A percentile compares a stretch with the other conserved stretches of the same genome.
These are phyloP conservation scores for Citrus hindsii DNA, from an alignment of 345 rosid species.

Conservation along the genomic window DNA sequence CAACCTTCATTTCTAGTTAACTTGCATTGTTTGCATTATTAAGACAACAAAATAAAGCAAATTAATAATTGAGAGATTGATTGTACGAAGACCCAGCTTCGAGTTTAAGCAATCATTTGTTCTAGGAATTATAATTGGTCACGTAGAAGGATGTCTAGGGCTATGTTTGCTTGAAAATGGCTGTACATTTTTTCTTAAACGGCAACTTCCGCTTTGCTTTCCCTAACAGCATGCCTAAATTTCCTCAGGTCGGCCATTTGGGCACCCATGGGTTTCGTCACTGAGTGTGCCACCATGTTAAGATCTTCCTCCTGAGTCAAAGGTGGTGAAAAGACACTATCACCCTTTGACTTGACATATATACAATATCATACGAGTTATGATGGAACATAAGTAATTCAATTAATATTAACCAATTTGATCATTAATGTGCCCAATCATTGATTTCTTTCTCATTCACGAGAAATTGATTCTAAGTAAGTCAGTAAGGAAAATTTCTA, in stretches of 20 bases:
- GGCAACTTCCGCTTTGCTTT: slow-evolving; percentile 21
- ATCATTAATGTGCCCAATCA: too few relatives aligned
- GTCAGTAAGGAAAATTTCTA: too few relatives aligned
- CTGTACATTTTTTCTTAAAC: neutral
- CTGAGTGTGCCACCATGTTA: neutral
- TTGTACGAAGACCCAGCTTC: slow-evolving; percentile 14
- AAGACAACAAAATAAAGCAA: neutral
- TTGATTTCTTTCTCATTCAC: too few relatives aligned
- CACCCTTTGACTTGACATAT: neutral
- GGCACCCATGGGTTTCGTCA: neutral
- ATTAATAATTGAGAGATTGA: neutral
- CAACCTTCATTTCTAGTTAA: slow-evolving; percentile 16
- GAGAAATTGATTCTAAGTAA: too few relatives aligned
- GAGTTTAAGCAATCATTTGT: neutral
- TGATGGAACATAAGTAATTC: neutral
- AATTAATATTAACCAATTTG: too few relatives aligned
- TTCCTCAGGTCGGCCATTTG: slow-evolving; percentile 11
- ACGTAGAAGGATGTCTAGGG: neutral
- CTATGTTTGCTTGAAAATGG: neutral
- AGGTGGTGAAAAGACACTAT: neutral
- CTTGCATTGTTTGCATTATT: neutral
- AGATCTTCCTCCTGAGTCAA: neutral
- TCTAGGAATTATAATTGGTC: neutral
- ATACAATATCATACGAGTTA: neutral
- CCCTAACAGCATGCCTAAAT: slow-evolving; percentile 18